Evolutionary conservation across 139 green algal genomes (phyloP).

Genomic region (Trebouxia sp.): DNA sequence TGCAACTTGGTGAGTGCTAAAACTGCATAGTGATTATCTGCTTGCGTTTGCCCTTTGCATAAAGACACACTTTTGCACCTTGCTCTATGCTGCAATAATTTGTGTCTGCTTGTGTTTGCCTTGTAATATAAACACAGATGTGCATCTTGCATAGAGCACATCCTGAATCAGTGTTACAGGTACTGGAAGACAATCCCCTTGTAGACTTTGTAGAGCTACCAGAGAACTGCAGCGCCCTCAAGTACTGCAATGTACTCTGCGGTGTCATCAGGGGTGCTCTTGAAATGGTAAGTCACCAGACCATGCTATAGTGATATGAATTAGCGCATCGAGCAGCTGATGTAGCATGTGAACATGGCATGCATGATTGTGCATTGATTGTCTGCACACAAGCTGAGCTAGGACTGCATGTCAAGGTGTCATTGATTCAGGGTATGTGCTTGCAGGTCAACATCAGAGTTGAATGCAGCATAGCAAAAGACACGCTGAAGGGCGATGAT

Average conservation of each 20-base stretch:
- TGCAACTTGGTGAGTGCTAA: conserved; percentile 77
- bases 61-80: background rate
- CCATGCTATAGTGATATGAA: too few species aligned
- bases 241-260: conserved; percentile 91
- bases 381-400: too few species aligned
- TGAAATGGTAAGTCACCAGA: conserved; percentile 83
- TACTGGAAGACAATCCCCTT: conserved; percentile 92
- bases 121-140: background rate
- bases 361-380: too few species aligned
- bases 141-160: background rate
- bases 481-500: conserved; percentile 87
- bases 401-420: too few species aligned
- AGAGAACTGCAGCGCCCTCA: conserved; percentile 64
- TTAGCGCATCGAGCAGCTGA: too few species aligned
- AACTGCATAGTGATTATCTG: background rate
- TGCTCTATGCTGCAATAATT: too few species aligned
- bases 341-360: too few species aligned
- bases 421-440: too few species aligned
- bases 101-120: too few species aligned
- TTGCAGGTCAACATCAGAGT: conserved; percentile 85
- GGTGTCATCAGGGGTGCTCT: conserved; percentile 90
- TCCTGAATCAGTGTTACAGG: conserved; percentile 41
- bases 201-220: conserved; percentile 98
- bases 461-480: conserved; percentile 74
- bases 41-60: too few species aligned